These are phyloP conservation scores for Mitragyna speciosa DNA, from an alignment of 257 asterid species.

Conservation along the genomic window DNA sequence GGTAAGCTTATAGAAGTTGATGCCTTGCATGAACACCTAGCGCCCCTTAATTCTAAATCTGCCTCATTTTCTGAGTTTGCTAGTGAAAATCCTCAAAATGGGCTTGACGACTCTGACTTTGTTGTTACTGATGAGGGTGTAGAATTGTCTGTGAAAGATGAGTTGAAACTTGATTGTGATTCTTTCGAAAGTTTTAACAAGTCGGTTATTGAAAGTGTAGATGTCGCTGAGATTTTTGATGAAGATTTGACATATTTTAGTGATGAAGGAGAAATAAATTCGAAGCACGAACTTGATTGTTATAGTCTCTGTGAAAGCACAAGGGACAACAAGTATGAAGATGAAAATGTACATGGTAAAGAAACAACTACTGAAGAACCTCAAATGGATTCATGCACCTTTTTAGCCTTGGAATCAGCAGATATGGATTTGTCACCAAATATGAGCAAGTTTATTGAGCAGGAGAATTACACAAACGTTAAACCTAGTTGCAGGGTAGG, in stretches of 20 bases:
- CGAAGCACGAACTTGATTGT: slow-evolving; percentile 31
- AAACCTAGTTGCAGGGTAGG: slow-evolving; percentile 29
- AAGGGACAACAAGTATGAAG: slow-evolving; percentile 21
- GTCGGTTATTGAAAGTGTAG: slow-evolving; percentile 51
- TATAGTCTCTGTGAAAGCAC: slow-evolving; percentile 23
- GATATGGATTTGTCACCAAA: slow-evolving; percentile 31
- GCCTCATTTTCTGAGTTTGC: slow-evolving; percentile 24
- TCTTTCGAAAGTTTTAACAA: slow-evolving; percentile 38
- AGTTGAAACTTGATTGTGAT: slow-evolving; percentile 31
- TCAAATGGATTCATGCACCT: slow-evolving; percentile 26
- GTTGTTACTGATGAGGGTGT: slow-evolving; percentile 38
- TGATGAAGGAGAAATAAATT: slow-evolving; percentile 31
- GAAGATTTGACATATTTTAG: slow-evolving; percentile 39
- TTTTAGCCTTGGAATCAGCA: slow-evolving; percentile 27
- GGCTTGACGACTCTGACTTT: slow-evolving; percentile 34
- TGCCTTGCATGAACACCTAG: slow-evolving; percentile 24
- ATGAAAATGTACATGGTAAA: slow-evolving; percentile 12
- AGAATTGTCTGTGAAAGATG: slow-evolving; percentile 43
- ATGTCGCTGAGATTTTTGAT: slow-evolving; percentile 55
- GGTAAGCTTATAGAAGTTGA: slow-evolving; percentile 24
- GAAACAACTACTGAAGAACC: slow-evolving; percentile 38
- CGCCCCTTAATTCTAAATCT: slow-evolving; percentile 21
- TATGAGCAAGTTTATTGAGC: slow-evolving; percentile 30
- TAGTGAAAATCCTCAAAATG: slow-evolving; percentile 31
- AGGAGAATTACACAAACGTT: slow-evolving; percentile 27